Evolutionary conservation across 768 basidiomycete species (phyloP), one percentile per base, ranked within the genome.

Genomic region (Russula ochroleuca): DNA sequence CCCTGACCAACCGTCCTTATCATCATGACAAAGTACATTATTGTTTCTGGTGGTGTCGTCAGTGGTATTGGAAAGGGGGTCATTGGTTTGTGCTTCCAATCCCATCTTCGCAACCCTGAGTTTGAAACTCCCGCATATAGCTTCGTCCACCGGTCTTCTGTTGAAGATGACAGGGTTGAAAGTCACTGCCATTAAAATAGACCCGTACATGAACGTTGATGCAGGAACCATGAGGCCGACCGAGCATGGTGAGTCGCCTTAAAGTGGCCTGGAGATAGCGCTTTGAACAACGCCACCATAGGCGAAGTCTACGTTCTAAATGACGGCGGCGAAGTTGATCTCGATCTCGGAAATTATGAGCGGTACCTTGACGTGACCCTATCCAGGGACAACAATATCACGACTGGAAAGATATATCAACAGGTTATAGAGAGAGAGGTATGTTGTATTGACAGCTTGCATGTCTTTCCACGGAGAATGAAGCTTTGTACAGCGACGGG

Each of bases 121-220:
- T 68, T 66, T 59, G 65, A 68, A 67, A 68, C 60, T 61, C 21
- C 19, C 47, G 35, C 58, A 61, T 66, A 45, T 73, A 98, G 96
- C 96, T 68, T 98, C 96, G 31, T 98, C 95, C 55, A 98, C 96
- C 6, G 96, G 96, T 63, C 80, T 98, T 57, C 83, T 98, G 57
- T 81, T 99, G 73, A 98, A 98, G 78, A 98, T 92, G 49, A 86
- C 88, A 41, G 96, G 96, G 52, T 81, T 97, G 65, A 97, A 94
- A 78, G 96, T 98, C 70, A 99, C 96, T 9, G 92, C 96, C 13
- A 98, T 99, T 81, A 99, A 99, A 78, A 98, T 99, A 71, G 96
- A 99, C 74, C 96, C 96, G 15, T 99, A 99, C 70, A 98, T 99
- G 96, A 99, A 99, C 78, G 98, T 99, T 70, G 96, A 99, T 81